phyloP scores from a whole-genome alignment of 805 yeast genomes.

The Wickerhamiella spandovensis region DNA sequence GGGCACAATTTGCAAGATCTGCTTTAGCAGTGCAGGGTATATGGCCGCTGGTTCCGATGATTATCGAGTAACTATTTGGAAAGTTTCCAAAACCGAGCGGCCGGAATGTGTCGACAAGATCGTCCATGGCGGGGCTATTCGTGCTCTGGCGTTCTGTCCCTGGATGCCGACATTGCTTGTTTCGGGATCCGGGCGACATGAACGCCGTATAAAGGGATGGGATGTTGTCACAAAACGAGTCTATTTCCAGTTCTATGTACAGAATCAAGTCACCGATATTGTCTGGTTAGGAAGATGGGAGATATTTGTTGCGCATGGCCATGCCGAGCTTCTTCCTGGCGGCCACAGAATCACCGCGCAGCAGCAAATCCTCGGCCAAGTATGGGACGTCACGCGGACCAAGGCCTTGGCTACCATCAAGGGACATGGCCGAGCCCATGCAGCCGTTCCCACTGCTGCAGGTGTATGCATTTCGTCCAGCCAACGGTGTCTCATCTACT shows the following conservation, averaged over 20 bases:
- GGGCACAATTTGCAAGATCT: not conserved
- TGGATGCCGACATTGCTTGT: slow-evolving; percentile 73
- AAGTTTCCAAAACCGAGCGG: slow-evolving; percentile 29
- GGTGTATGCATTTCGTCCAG: slow-evolving; percentile 1
- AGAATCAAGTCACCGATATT: slow-evolving; percentile 66
- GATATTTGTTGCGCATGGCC: slow-evolving; percentile 71
- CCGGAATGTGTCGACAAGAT: slow-evolving; percentile 39
- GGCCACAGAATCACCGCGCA: slow-evolving; percentile 30
- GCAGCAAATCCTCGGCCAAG: not conserved
- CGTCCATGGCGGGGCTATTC: slow-evolving; percentile 74
- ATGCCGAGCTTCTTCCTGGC: slow-evolving; percentile 58
- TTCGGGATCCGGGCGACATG: slow-evolving; percentile 85
- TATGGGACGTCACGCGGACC: not conserved
- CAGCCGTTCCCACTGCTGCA: slow-evolving; percentile 9
- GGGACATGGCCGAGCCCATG: slow-evolving; percentile 22
- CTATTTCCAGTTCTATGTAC: slow-evolving; percentile 48
- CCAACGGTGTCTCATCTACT: not conserved
- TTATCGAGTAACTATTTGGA: slow-evolving; percentile 69
- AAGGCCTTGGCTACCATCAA: slow-evolving; percentile 55
- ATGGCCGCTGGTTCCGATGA: slow-evolving; percentile 79
- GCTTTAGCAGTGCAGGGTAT: not conserved
- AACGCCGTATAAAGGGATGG: slow-evolving; percentile 39
- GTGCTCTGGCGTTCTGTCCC: slow-evolving; percentile 83
- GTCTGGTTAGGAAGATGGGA: slow-evolving; percentile 61
- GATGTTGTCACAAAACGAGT: slow-evolving; percentile 81